Percentiles rank a stretch among this genome's conserved stretches.
Conservation (phyloP, 768 basidiomycete genomes). For the Suillus plorans region DNA sequence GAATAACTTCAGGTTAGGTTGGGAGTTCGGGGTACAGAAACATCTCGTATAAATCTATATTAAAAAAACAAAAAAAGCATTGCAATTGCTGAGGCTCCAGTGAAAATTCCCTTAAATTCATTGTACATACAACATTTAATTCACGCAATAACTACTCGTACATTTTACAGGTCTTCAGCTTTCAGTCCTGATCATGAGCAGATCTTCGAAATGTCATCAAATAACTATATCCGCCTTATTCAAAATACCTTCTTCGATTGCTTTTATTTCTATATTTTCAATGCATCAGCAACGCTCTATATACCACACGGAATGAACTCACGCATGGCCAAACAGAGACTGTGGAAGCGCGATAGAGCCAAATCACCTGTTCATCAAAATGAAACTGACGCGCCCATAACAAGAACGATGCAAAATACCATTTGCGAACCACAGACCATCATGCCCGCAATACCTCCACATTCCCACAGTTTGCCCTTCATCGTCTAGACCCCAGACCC, state of each 20-base stretch:
- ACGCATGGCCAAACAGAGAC: slow-evolving; percentile 31
- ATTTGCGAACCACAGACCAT: slow-evolving; percentile 34
- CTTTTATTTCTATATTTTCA: slow-evolving; percentile 25
- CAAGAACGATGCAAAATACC: slow-evolving; percentile 12
- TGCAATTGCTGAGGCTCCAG: background rate
- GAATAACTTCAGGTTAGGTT: no score
- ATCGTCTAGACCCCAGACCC: slow-evolving; percentile 62
- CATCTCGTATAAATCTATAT: no score
- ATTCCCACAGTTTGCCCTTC: slow-evolving; percentile 58
- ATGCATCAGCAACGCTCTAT: background rate
- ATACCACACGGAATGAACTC: slow-evolving; percentile 13
- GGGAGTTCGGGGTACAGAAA: no score
- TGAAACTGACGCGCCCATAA: background rate
- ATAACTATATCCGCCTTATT: slow-evolving; percentile 2
- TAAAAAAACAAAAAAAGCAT: no score
- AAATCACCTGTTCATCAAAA: slow-evolving; percentile 19
- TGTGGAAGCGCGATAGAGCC: slow-evolving; percentile 27
- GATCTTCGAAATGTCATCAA: background rate
- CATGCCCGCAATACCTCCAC: slow-evolving; percentile 32
- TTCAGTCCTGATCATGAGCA: background rate
- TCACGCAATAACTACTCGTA: background rate
- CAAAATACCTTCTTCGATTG: slow-evolving; percentile 27
- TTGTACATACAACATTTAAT: background rate
- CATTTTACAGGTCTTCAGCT: background rate
- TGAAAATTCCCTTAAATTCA: background rate